Base-by-base conservation (phyloP, 306 rosid genomes). In the Oxytropis ochrocephala region DNA sequence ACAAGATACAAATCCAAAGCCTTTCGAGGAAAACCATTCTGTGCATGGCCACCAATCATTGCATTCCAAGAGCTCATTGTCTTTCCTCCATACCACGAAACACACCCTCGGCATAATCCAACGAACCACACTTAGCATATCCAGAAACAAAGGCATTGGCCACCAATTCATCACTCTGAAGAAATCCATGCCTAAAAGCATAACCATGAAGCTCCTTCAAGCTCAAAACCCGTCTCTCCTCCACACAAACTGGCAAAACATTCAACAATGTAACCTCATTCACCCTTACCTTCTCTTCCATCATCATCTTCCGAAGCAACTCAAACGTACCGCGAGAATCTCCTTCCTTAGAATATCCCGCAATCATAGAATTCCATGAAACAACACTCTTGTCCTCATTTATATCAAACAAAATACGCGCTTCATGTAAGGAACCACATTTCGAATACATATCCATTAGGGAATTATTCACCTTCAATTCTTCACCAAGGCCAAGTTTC, bases 51-150 rank as follows among this genome's bases (percentile, higher is more conserved):
- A 1, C 92, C 88, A 43, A 87, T 87, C 55, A 92, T 29, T 10
- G 97, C 96, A 58, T 92, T 92, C 95, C 96, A 92, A 49, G 96
- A 81, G 82, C 85, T 84, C 50, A 84, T 92, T 3, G 90, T 79
- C 81, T 81, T 87, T 0, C n/a, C 57, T 72, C 68, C 67, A 87
- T 84, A 42, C 78, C 80, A 75, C 10, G 48, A 30, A 92, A 92
- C 13, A 87, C 90, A 33, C 46, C 69, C 69, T 84, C 86, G 19
- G 97, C 92, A 32, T 50, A 84, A 55, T 30, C 56, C 74, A 86
- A 49, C 0, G 78, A 82, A 69, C 91, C 81, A 51, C 96, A 87
- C 75, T 87, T 92, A 0, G 89, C 77, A 80, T 92, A 89, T 12
- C 95, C 86, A 9, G 95, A 62, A 64, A 87, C 84, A 48, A 92